These are phyloP conservation scores for Phytopythium ostracodes DNA, from an alignment of 352 stramenopile genomes.

Conservation along the genomic window DNA sequence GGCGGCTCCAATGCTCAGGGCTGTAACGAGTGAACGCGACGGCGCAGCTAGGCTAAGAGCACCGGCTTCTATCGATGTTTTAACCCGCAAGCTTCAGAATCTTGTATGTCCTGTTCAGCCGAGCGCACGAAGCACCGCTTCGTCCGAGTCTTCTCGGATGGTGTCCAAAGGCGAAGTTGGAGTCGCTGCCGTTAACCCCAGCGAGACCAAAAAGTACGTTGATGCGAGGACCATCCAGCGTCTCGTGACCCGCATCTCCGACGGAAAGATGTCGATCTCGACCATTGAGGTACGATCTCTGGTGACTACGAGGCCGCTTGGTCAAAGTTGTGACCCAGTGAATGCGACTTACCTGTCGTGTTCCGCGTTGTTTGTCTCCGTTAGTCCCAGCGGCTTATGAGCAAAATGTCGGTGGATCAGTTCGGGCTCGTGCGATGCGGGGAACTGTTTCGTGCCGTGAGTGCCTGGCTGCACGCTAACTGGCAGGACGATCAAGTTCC, in stretches of 20 bases:
- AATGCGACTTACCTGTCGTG: not conserved
- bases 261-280: slow-evolving; percentile 29
- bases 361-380: not conserved
- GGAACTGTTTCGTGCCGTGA: slow-evolving; percentile 48
- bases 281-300: slow-evolving; percentile 20
- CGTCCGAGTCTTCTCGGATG: slow-evolving; percentile 13
- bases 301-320: not conserved
- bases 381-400: slow-evolving; percentile 31
- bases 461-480: slow-evolving; percentile 26
- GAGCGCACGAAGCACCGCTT: slow-evolving; percentile 1
- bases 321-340: not conserved
- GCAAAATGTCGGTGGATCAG: slow-evolving; percentile 30
- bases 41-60: not conserved
- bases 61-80: slow-evolving; percentile 1
- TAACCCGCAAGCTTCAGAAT: slow-evolving; percentile 31
- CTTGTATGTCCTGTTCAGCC: slow-evolving; percentile 14
- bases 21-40: not conserved
- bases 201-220: slow-evolving; percentile 33
- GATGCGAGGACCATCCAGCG: slow-evolving; percentile 36
- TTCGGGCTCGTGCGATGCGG: slow-evolving; percentile 43
- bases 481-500: slow-evolving; percentile 22
- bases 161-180: not conserved
- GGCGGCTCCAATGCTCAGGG: not conserved
- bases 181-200: slow-evolving; percentile 3
- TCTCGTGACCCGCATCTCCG: slow-evolving; percentile 34